Conservation (phyloP, 2,329 filamentous ascomycete species). For the Xenoacremonium recifei region DNA sequence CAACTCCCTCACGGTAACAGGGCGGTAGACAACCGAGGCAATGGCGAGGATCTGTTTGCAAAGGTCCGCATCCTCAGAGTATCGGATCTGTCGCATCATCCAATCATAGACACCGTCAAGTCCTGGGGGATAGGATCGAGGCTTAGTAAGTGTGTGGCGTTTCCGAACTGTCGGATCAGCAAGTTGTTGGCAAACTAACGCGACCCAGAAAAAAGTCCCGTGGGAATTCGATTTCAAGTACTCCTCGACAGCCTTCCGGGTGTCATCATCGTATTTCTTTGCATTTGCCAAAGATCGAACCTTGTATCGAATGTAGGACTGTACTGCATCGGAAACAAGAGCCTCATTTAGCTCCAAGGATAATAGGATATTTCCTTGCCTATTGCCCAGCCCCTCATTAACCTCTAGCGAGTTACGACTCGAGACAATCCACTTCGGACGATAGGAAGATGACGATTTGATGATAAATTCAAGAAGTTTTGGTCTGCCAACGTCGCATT, state of each 20-base stretch:
- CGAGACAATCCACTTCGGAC: slow-evolving; percentile 40
- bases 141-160: slow-evolving; percentile 10
- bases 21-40: slow-evolving; percentile 30
- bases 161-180: slow-evolving; percentile 1
- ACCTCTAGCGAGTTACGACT: slow-evolving; percentile 38
- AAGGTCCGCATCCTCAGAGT: slow-evolving; percentile 24
- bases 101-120: slow-evolving; percentile 35
- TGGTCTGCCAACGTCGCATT: slow-evolving; percentile 20
- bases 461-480: slow-evolving; percentile 36
- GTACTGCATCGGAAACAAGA: slow-evolving; percentile 32
- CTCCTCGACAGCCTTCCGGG: slow-evolving; percentile 2
- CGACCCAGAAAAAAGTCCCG: slow-evolving; percentile 31
- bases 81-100: slow-evolving; percentile 35
- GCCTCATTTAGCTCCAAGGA: slow-evolving; percentile 33
- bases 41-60: slow-evolving; percentile 35
- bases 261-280: slow-evolving; percentile 12
- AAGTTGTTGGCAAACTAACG: slow-evolving; percentile 17
- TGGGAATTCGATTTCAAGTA: slow-evolving; percentile 31
- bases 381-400: slow-evolving; percentile 26
- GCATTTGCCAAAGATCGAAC: slow-evolving; percentile 24
- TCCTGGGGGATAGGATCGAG: slow-evolving; percentile 30
- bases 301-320: slow-evolving; percentile 32
- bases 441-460: slow-evolving; percentile 14
- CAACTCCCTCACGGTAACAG: slow-evolving; percentile 36
- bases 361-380: slow-evolving; percentile 27